These are phyloP conservation scores for Talaromyces adpressus DNA, from an alignment of 495 filamentous ascomycete genomes.

Conservation along the genomic window DNA sequence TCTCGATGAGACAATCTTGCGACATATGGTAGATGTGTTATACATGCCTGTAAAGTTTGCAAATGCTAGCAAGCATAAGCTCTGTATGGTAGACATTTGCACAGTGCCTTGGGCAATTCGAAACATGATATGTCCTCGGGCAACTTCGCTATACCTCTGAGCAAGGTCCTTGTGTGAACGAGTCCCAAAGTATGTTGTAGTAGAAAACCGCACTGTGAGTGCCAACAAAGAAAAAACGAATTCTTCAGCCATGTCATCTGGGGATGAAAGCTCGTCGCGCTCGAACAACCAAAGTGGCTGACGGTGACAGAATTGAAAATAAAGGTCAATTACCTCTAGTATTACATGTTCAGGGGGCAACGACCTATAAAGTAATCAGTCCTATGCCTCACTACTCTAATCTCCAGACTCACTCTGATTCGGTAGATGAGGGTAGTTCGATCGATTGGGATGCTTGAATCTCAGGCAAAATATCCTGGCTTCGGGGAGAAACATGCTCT, in stretches of 20 bases:
- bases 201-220: slow-evolving; percentile 30
- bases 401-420: background rate
- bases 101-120: slow-evolving; percentile 1
- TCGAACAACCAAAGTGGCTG: slow-evolving; percentile 45
- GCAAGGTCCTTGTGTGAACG: background rate
- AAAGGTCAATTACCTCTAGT: slow-evolving; percentile 9
- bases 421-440: background rate
- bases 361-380: background rate
- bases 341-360: background rate
- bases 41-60: slow-evolving; percentile 1
- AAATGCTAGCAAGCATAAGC: slow-evolving; percentile 4
- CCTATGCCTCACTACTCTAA: background rate
- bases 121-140: slow-evolving; percentile 7
- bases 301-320: slow-evolving; percentile 39
- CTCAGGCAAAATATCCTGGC: background rate
- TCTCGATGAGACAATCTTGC: background rate
- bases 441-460: background rate
- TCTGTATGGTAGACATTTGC: slow-evolving; percentile 6
- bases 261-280: slow-evolving; percentile 32
- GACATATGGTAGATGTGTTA: background rate
- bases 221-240: slow-evolving; percentile 36
- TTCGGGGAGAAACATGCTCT: background rate
- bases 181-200: background rate
- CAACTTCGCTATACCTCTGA: slow-evolving; percentile 2
- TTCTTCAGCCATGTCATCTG: slow-evolving; percentile 29